phyloP scores from a whole-genome alignment of 2,329 filamentous ascomycete species.

The Pseudogymnoascus sp. region DNA sequence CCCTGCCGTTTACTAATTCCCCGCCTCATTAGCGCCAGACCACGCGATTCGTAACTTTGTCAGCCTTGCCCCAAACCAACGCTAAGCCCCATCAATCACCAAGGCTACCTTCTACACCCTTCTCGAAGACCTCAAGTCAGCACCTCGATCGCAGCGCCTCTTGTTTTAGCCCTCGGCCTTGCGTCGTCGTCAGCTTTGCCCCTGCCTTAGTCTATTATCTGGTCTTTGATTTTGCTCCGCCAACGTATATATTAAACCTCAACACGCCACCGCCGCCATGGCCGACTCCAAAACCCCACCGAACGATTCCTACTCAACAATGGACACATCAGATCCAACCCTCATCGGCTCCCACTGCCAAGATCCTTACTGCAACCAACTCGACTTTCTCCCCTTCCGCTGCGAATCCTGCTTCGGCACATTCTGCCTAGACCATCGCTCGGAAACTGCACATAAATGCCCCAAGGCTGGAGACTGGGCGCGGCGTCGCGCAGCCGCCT shows the following conservation, averaged over 20 bases:
- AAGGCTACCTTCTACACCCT: conserved; percentile 7
- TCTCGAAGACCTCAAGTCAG: conserved; percentile 8
- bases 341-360: conserved; percentile 88
- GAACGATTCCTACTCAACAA: conserved; percentile 57
- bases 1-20: background rate
- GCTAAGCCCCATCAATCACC: background rate
- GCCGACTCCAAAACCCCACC: conserved; percentile 40
- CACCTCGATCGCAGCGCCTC: background rate
- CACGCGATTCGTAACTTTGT: conserved; percentile 2
- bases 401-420: conserved; percentile 82
- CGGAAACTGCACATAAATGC: conserved; percentile 71
- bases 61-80: background rate
- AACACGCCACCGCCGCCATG: conserved; percentile 35
- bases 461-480: conserved; percentile 54
- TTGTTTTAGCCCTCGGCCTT: background rate
- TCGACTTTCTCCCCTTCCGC: conserved; percentile 91
- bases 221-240: background rate
- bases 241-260: conserved; percentile 3
- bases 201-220: background rate
- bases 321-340: conserved; percentile 71
- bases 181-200: conserved; percentile 1
- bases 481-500: conserved; percentile 45
- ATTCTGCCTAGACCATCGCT: conserved; percentile 90
- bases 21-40: background rate
- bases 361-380: conserved; percentile 81